Percentiles rank a stretch among this genome's conserved stretches.
Conservation (phyloP, 345 rosid species). For the Salix suchowensis region DNA sequence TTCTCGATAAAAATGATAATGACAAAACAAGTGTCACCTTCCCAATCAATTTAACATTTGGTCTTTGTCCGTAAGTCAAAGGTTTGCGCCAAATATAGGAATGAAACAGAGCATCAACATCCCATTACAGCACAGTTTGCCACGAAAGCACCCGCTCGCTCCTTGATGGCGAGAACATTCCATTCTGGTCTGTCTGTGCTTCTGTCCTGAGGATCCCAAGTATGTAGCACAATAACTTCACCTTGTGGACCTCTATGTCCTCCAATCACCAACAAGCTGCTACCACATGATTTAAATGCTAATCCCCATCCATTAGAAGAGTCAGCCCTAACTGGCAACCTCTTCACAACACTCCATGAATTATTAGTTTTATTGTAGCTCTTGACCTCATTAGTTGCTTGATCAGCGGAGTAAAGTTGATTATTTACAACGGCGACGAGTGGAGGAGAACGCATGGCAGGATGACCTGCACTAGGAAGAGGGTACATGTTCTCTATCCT, state of each 20-base stretch:
- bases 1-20: slow-evolving; percentile 1
- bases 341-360: slow-evolving; percentile 65
- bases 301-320: slow-evolving; percentile 81
- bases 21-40: slow-evolving; percentile 9
- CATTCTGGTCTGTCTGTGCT: slow-evolving; percentile 60
- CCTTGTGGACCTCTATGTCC: slow-evolving; percentile 69
- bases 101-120: slow-evolving; percentile 30
- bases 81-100: background rate
- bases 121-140: slow-evolving; percentile 87
- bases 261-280: slow-evolving; percentile 56
- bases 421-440: slow-evolving; percentile 73
- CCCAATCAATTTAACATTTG: slow-evolving; percentile 9
- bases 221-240: slow-evolving; percentile 62
- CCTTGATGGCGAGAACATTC: slow-evolving; percentile 73
- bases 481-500: slow-evolving; percentile 74
- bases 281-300: slow-evolving; percentile 81
- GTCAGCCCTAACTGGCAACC: slow-evolving; percentile 74
- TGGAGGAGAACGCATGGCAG: slow-evolving; percentile 60
- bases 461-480: slow-evolving; percentile 71
- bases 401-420: slow-evolving; percentile 67
- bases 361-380: slow-evolving; percentile 60
- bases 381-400: slow-evolving; percentile 67
- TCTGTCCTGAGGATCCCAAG: slow-evolving; percentile 70
- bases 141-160: slow-evolving; percentile 72
- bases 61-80: background rate